A percentile compares a stretch with the other conserved stretches of the same genome.
Conservation (phyloP, 2,329 filamentous ascomycete genomes). For the Aureobasidium sp. region DNA sequence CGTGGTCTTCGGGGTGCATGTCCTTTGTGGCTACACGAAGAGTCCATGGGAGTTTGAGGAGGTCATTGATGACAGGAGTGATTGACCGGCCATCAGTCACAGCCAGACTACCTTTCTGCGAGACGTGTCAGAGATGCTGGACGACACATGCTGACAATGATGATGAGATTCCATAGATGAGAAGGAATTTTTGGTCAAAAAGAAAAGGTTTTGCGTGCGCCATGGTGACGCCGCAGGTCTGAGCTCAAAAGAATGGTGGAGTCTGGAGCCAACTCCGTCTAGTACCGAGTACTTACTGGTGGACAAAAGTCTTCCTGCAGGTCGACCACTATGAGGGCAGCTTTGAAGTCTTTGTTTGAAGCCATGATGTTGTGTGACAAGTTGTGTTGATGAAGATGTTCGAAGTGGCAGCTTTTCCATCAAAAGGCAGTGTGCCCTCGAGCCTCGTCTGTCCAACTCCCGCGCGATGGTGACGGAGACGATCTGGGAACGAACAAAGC, state of each 20-base stretch:
- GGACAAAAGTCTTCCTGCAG: conserved; percentile 94
- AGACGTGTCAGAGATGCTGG: background rate
- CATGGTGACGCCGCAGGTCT: background rate
- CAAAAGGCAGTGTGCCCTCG: background rate
- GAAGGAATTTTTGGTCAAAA: too few species aligned
- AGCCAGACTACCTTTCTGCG: conserved; percentile 73
- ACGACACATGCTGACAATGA: too few species aligned
- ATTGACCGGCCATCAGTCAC: conserved; percentile 68
- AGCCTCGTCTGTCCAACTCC: background rate
- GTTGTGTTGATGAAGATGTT: background rate
- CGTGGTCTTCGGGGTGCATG: conserved; percentile 75
- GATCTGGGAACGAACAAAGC: background rate
- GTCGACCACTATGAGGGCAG: conserved; percentile 50
- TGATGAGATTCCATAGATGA: too few species aligned
- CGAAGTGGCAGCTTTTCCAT: background rate
- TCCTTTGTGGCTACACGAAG: conserved; percentile 83
- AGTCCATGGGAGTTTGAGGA: conserved; percentile 56
- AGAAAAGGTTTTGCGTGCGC: background rate
- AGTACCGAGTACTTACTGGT: conserved; percentile 70
- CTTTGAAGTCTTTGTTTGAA: conserved; percentile 5
- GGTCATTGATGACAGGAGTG: conserved; percentile 62
- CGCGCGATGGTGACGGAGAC: background rate
- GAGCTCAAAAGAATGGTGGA: background rate
- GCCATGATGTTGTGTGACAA: background rate
- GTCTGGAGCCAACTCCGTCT: too few species aligned